A percentile compares a stretch with the other conserved stretches of the same genome.
These are phyloP conservation scores for Brassica carinata DNA, from an alignment of 345 rosid genomes.

Conservation along the genomic window DNA sequence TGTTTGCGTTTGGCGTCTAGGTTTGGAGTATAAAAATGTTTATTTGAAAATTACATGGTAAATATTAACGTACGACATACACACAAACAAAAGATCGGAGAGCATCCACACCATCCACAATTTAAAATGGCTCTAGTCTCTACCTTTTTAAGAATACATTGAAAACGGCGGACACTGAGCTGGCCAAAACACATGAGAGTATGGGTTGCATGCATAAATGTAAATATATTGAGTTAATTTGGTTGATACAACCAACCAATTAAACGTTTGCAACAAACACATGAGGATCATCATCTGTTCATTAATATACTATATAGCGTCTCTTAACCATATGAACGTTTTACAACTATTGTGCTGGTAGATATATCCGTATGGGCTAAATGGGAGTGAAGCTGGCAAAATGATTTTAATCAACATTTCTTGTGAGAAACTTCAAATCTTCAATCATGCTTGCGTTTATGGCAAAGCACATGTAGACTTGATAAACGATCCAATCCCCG, in stretches of 20 bases:
- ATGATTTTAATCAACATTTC: slow-evolving; percentile 3
- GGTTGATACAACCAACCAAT: slow-evolving; percentile 25
- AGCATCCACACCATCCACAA: background rate
- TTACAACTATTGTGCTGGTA: slow-evolving; percentile 17
- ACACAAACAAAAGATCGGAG: background rate
- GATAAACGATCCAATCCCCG: background rate
- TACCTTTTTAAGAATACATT: background rate
- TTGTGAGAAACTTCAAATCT: slow-evolving; percentile 1
- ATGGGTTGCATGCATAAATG: slow-evolving; percentile 29
- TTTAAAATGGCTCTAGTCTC: background rate
- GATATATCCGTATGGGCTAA: slow-evolving; percentile 21
- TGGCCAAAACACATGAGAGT: slow-evolving; percentile 34
- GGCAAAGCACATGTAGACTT: slow-evolving; percentile 26
- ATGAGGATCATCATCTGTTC: slow-evolving; percentile 15
- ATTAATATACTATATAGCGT: slow-evolving; percentile 10
- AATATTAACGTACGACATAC: background rate
- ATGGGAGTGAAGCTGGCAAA: slow-evolving; percentile 28
- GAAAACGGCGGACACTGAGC: slow-evolving; percentile 2
- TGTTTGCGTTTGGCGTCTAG: background rate
- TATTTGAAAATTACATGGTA: background rate
- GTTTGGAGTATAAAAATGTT: background rate
- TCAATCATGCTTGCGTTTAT: slow-evolving; percentile 19
- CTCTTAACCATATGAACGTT: background rate
- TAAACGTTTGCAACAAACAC: slow-evolving; percentile 28
- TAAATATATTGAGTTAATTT: slow-evolving; percentile 13